Conservation (phyloP, 2,329 filamentous ascomycete species). For the Spiromastix sp. region DNA sequence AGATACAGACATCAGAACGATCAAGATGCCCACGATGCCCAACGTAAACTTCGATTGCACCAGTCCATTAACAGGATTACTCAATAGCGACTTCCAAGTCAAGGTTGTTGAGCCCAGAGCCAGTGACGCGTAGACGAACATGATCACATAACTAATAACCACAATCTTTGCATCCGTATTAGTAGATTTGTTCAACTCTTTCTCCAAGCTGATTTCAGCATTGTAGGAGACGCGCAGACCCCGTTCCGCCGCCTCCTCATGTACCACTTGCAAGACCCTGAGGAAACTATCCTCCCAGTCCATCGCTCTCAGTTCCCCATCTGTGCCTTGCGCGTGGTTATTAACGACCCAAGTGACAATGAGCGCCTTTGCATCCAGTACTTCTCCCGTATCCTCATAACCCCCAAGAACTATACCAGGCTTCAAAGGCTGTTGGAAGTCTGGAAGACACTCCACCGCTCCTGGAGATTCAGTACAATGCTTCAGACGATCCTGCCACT, state of each 20-base stretch:
- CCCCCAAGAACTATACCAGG: constrained; percentile 80
- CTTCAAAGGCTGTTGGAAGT: constrained; percentile 80
- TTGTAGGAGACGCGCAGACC: constrained; percentile 87
- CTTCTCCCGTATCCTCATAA: constrained; percentile 52
- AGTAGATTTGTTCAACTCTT: constrained; percentile 94
- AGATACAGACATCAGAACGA: constrained; percentile 94
- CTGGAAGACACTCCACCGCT: constrained; percentile 61
- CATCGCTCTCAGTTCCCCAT: constrained; percentile 61
- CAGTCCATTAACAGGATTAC: constrained; percentile 71
- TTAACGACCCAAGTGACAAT: constrained; percentile 92
- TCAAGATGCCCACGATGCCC: constrained; percentile 86
- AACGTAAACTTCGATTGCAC: constrained; percentile 96
- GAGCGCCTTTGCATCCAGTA: constrained; percentile 66
- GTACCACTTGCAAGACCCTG: constrained; percentile 61
- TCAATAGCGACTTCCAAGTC: constrained; percentile 63
- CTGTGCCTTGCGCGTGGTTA: constrained; percentile 66
- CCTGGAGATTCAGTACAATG: constrained; percentile 72
- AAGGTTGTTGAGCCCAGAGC: constrained; percentile 82
- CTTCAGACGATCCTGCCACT: constrained; percentile 63
- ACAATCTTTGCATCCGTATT: constrained; percentile 98
- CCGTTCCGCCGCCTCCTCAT: constrained; percentile 64
- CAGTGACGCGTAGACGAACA: constrained; percentile 95
- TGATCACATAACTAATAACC: constrained; percentile 91
- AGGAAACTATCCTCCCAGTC: constrained; percentile 82
- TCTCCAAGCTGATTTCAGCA: constrained; percentile 86